Base-by-base conservation (phyloP, 768 basidiomycete species). In the Kockovaella imperatae region DNA sequence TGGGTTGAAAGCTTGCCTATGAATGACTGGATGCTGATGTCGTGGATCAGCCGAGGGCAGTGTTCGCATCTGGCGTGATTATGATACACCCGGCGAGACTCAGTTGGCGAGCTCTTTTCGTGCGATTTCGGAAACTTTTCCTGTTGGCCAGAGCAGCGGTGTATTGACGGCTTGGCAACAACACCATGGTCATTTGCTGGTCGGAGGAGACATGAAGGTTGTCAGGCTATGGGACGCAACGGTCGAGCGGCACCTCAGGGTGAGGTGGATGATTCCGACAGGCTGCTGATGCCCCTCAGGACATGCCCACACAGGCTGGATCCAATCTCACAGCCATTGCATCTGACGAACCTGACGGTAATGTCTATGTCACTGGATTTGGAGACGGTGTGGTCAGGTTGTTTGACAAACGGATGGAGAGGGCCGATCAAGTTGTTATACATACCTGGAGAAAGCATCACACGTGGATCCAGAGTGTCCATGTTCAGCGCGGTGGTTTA, bases 191-290 rank as follows among this genome's bases (percentile, higher is more conserved):
- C 81, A 80, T 23, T 73, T 97, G 28, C 75, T 96, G n/a, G 81
- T 88, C 23, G 87, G 87, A 8, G 95, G 93, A 1, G 93, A 97
- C 72, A 84, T 87, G 30, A 80, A 82, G 49, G 81, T 83, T 31
- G 84, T 99, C 52, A 79, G 88, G 50, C 77, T 90, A 3, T 99
- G 95, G 95, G 91, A 99, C 67, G 93, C 90, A 7, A 83, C 87
- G 56, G 84, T 85, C 2, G 95, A 97, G 68, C 39, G 64, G 14
- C 64, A 65, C 54, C 42, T 62, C 3, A 46, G 63, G 41, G 61
- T 63, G 18, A 40, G 56, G 50, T 24, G 21, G 10, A 26, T 20
- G 46, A 21, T 80, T 77, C 21, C 79, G 81, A 48, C 74, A 83
- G 15, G 20, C 35, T 51, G 34, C 36, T 17, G 20, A 18, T 11